Evolutionary conservation across 345 rosid genomes (phyloP).

Genomic region (Kernera saxatilis): DNA sequence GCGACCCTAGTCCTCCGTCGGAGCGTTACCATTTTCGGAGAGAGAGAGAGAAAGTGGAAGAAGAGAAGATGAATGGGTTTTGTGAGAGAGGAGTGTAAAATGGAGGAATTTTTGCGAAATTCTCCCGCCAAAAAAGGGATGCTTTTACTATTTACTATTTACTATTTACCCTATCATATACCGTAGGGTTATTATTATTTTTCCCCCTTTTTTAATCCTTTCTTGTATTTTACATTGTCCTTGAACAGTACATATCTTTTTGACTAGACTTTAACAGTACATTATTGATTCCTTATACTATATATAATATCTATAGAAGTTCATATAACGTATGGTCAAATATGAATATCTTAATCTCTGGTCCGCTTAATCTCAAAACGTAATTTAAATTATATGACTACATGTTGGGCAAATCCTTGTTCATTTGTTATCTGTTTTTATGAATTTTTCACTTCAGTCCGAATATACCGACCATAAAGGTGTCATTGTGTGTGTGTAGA

Average conservation of each 20-base stretch:
- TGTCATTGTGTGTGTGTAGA: neutral
- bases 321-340: neutral
- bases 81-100: neutral
- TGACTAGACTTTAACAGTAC: neutral
- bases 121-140: conserved; percentile 27
- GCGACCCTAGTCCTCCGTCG: conserved; percentile 23
- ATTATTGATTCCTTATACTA: neutral
- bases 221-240: neutral
- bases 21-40: conserved; percentile 35
- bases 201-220: neutral
- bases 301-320: neutral
- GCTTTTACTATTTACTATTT: neutral
- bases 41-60: neutral
- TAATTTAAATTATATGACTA: neutral
- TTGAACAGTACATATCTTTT: neutral
- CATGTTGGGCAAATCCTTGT: neutral
- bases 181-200: neutral
- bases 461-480: neutral
- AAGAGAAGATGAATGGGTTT: conserved; percentile 15
- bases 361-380: neutral
- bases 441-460: neutral
- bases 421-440: neutral
- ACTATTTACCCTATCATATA: neutral
- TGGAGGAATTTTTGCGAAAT: neutral
- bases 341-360: neutral